Evolutionary conservation across 177 flowering plant species (phyloP).

Genomic region (Vitis hybrid): DNA sequence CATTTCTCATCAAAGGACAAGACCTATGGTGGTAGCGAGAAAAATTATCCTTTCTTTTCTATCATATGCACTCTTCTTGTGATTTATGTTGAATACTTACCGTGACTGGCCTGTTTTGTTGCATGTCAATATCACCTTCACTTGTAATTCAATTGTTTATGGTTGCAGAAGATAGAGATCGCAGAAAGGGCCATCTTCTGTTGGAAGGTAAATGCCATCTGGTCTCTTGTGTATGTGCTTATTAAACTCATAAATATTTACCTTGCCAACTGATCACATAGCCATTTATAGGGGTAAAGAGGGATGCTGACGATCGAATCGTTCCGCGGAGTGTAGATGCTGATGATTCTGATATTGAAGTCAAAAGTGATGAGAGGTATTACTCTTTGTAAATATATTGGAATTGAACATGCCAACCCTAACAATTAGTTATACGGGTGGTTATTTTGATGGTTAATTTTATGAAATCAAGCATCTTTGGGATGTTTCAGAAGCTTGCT

Average conservation of each 20-base stretch:
- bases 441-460: not conserved
- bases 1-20: slow-evolving; percentile 84
- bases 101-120: not conserved
- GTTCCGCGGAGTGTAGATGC: slow-evolving; percentile 83
- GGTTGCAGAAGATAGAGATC: slow-evolving; percentile 88
- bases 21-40: slow-evolving; percentile 34
- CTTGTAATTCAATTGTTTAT: slow-evolving; percentile 7
- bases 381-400: not conserved
- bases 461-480: too few relatives aligned
- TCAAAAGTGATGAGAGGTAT: slow-evolving; percentile 78
- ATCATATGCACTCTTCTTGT: not conserved
- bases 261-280: slow-evolving; percentile 9
- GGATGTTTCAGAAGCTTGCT: too few relatives aligned
- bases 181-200: slow-evolving; percentile 72
- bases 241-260: not conserved
- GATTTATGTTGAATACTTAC: not conserved
- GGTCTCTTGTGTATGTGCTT: not conserved
- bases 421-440: not conserved
- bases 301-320: slow-evolving; percentile 82
- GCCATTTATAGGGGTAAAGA: slow-evolving; percentile 51
- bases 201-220: slow-evolving; percentile 64
- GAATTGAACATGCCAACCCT: not conserved
- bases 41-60: not conserved
- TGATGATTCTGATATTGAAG: slow-evolving; percentile 94
- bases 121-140: not conserved